Base-by-base conservation (phyloP, 371 early-diverging fungal species). In the Mucor sp. region DNA sequence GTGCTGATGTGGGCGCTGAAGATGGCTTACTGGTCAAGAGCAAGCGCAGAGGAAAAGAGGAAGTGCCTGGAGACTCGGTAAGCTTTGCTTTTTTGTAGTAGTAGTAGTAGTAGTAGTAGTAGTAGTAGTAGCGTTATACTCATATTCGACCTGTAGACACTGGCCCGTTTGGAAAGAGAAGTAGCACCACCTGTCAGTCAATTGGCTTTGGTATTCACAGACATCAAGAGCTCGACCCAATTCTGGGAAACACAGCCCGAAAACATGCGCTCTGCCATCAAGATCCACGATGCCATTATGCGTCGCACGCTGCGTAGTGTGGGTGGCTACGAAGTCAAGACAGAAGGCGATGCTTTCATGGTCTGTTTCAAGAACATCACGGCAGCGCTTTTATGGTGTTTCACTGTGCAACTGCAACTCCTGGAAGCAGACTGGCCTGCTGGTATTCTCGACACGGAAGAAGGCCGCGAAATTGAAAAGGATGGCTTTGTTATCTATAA, bases 241-340 rank as follows among this genome's bases (percentile, higher is more conserved):
- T 84, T 96, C n/a, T 98, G 98, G 98, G 95, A 96, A 72, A 94
- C 86, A 19, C 86, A 91, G 39, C 91, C 91, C 0, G 85, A 87
- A 19, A 93, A 93, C 14, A 98, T 98, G 98, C 88, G 91, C 27
- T 83, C 88, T 35, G 94, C 97, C 4, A 93, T 95, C 79, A 92
- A 93, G 78, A 88, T 91, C 27, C 98, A 98, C 75, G 95, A 96
- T 76, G 72, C 77, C 8, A 85, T 91, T 14, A 95, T 98, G 94
- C 85, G 97, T 25, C 85, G 92, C 56, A 86, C 91, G 35, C 81
- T 98, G 53, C 87, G 93, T 37, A 87, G 85, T 48, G 89, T 91
- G 28, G 95, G 95, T 55, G 98, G 98, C n/a, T 98, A 97, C 71
- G 98, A 98, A 74, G 98, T 98, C 47, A 97, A 97, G 74, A 97